phyloP scores from a whole-genome alignment of 1,284 basidiomycete species.

The Boletus albobrunnescens region DNA sequence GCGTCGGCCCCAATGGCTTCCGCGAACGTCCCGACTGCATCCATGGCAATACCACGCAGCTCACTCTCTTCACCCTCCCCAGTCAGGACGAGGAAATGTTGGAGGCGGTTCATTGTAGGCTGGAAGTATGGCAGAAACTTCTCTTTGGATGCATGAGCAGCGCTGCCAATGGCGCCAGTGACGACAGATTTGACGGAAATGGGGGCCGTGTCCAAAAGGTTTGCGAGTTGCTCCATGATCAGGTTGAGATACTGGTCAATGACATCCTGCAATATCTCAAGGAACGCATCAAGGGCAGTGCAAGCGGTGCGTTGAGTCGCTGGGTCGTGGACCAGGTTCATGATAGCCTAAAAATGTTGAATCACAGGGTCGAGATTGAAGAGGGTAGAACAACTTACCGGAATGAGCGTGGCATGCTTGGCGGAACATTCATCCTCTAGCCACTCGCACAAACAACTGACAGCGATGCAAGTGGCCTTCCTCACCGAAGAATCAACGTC shows the following conservation, averaged over 20 bases:
- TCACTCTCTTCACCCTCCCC: conserved; percentile 89
- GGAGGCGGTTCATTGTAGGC: conserved; percentile 85
- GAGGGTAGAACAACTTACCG: conserved; percentile 48
- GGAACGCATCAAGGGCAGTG: conserved; percentile 93
- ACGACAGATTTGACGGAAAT: conserved; percentile 91
- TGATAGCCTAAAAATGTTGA: conserved; percentile 58
- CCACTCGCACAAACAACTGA: conserved; percentile 98
- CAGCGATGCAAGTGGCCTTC: conserved; percentile 92
- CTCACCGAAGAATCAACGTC: conserved; percentile 85
- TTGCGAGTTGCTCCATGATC: conserved; percentile 93
- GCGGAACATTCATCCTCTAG: conserved; percentile 90
- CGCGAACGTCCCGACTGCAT: conserved; percentile 96
- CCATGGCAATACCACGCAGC: conserved; percentile 96
- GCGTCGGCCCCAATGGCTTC: conserved; percentile 94
- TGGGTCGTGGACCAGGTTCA: conserved; percentile 85
- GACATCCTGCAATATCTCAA: conserved; percentile 91
- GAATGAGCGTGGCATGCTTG: conserved; percentile 83
- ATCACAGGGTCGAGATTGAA: background rate
- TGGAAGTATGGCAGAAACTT: conserved; percentile 95
- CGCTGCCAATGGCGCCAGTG: conserved; percentile 96
- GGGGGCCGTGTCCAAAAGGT: conserved; percentile 85
- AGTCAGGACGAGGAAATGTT: conserved; percentile 80
- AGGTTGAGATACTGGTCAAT: conserved; percentile 89
- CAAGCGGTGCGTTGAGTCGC: conserved; percentile 90
- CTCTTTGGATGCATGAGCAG: conserved; percentile 94